Evolutionary conservation across 208 protist species (phyloP).

Genomic region (Strigomonas culicis): DNA sequence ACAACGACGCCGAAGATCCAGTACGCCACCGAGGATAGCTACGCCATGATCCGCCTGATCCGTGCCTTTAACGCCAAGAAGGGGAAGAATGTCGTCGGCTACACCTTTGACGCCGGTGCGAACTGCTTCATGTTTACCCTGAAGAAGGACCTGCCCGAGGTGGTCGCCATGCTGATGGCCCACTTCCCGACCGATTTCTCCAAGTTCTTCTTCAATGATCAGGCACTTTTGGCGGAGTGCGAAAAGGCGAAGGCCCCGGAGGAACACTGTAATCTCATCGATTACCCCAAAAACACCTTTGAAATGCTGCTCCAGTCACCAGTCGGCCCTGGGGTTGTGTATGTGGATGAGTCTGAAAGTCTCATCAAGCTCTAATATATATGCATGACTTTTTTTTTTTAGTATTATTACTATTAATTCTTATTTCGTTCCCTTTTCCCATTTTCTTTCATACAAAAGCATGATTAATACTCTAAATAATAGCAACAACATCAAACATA

Average conservation of each 20-base stretch:
- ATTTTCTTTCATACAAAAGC: neutral
- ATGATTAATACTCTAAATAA: neutral
- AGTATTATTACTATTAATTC: neutral
- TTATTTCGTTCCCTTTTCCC: neutral
- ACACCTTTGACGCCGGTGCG: conserved; percentile 99
- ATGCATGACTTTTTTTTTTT: neutral
- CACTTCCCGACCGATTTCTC: conserved; percentile 88
- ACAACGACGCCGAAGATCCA: conserved; percentile 97
- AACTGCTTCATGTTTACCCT: conserved; percentile 98
- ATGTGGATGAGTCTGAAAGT: conserved; percentile 46
- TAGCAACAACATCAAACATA: neutral
- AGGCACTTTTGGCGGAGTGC: conserved; percentile 38
- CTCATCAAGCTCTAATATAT: conserved; percentile 23
- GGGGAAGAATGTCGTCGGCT: conserved; percentile 82
- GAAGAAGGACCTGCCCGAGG: conserved; percentile 78
- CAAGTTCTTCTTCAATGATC: conserved; percentile 70
- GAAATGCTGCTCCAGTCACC: conserved; percentile 86
- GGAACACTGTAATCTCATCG: conserved; percentile 53
- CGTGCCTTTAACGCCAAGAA: conserved; percentile 89
- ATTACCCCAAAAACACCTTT: conserved; percentile 77
- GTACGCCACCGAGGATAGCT: conserved; percentile 98
- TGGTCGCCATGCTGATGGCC: conserved; percentile 82
- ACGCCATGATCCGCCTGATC: conserved; percentile 94
- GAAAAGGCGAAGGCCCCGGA: conserved; percentile 24
- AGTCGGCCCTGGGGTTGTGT: conserved; percentile 62